Percentiles rank a stretch among this genome's conserved stretches.
Conservation (phyloP, 441 rosid species). For the Omphalea diandra region DNA sequence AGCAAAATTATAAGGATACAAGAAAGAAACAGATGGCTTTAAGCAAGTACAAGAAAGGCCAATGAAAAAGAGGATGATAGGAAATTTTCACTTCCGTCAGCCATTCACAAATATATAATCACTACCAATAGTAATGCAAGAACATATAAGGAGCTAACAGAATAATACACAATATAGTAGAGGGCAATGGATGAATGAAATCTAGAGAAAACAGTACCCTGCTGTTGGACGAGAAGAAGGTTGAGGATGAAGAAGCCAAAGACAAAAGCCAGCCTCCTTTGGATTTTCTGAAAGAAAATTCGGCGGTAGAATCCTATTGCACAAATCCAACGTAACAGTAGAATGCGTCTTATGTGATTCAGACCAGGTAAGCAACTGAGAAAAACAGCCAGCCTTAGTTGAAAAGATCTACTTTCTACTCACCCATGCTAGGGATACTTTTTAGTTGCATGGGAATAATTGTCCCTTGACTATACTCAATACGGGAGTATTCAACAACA, state of each 20-base stretch:
- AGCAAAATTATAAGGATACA: constrained; percentile 1
- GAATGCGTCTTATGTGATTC: constrained; percentile 52
- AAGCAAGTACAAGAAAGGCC: neutral
- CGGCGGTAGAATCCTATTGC: constrained; percentile 69
- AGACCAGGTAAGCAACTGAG: constrained; percentile 62
- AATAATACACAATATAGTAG: neutral
- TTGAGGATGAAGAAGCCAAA: constrained; percentile 83
- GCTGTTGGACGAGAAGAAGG: constrained; percentile 70
- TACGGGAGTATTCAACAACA: neutral
- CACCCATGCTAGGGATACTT: neutral
- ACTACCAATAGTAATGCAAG: neutral
- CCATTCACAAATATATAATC: constrained; percentile 1
- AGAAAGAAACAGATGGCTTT: constrained; percentile 1
- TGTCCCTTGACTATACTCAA: neutral
- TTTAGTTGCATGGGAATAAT: neutral
- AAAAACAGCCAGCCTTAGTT: constrained; percentile 27
- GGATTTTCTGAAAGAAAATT: constrained; percentile 63
- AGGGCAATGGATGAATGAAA: constrained; percentile 14
- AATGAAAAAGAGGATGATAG: neutral
- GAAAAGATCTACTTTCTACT: constrained; percentile 8
- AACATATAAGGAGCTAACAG: constrained; percentile 1
- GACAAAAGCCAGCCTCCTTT: constrained; percentile 84
- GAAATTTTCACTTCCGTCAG: constrained; percentile 4
- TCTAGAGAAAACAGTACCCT: constrained; percentile 40
- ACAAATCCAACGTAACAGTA: constrained; percentile 63